Conservation (phyloP, 768 basidiomycete species). For the Hericium alpestre region DNA sequence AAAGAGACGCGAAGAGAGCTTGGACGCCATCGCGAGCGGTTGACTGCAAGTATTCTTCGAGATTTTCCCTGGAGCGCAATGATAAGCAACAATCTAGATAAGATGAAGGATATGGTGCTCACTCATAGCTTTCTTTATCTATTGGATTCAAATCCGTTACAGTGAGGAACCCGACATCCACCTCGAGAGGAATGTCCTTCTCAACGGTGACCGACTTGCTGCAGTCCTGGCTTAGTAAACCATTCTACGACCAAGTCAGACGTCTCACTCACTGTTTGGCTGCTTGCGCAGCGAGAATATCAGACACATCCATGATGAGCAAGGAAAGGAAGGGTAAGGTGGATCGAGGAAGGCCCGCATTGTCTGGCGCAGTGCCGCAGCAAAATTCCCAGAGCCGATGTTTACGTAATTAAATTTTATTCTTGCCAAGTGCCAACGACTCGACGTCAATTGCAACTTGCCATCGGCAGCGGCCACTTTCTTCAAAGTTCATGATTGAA, state of each 20-base stretch:
- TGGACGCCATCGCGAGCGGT: constrained; percentile 78
- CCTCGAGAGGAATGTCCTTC: constrained; percentile 68
- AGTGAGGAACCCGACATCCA: constrained; percentile 75
- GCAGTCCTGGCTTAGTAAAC: not conserved
- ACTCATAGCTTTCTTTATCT: constrained; percentile 80
- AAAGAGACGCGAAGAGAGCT: constrained; percentile 68
- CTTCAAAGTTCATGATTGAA: too few species aligned
- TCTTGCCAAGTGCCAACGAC: not conserved
- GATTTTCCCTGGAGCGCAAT: constrained; percentile 43
- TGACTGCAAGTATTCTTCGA: constrained; percentile 70
- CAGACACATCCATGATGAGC: constrained; percentile 11
- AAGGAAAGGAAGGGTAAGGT: not conserved
- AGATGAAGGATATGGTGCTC: constrained; percentile 15
- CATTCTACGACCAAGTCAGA: not conserved
- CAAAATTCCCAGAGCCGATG: not conserved
- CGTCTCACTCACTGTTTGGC: constrained; percentile 5
- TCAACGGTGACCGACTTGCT: constrained; percentile 64
- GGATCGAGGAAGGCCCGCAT: not conserved
- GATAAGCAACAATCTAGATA: not conserved
- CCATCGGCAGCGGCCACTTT: not conserved
- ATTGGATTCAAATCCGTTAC: constrained; percentile 84
- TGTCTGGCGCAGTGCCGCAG: not conserved
- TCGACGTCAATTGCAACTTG: not conserved
- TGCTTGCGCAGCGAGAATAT: constrained; percentile 11
- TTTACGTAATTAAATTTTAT: not conserved